A percentile compares a stretch with the other conserved stretches of the same genome.
These are phyloP conservation scores for Filobasidium wieringae DNA, from an alignment of 768 basidiomycete genomes.

Conservation along the genomic window DNA sequence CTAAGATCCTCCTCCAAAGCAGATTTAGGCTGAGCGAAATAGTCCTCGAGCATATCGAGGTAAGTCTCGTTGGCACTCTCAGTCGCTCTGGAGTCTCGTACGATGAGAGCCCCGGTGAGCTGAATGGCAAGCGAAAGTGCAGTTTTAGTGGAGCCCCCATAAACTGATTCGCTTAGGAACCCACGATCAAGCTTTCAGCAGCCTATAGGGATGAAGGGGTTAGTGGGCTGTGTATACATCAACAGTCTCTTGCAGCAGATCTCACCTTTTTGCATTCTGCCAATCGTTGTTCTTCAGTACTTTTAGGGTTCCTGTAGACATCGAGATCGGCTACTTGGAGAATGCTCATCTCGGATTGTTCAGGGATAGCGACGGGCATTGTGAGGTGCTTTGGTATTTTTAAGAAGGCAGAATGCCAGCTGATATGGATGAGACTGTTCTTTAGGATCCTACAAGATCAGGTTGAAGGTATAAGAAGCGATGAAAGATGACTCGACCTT, in stretches of 20 bases:
- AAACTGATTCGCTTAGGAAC: not conserved
- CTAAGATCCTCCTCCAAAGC: constrained; percentile 63
- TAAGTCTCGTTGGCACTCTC: constrained; percentile 71
- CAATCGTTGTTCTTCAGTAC: not conserved
- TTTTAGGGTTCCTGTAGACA: not conserved
- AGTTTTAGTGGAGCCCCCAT: constrained; percentile 41
- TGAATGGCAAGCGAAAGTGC: constrained; percentile 52
- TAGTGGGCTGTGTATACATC: no score
- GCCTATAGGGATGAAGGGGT: no score
- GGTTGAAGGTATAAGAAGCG: no score
- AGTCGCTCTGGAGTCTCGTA: constrained; percentile 72
- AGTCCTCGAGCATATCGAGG: constrained; percentile 83
- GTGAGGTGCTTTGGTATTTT: no score
- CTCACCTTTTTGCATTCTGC: not conserved
- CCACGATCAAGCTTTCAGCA: not conserved
- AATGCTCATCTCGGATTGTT: not conserved
- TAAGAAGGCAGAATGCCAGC: no score
- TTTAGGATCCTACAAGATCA: no score
- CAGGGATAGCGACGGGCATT: not conserved
- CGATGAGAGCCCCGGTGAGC: constrained; percentile 66
- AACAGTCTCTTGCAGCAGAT: no score
- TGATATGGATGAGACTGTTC: no score
- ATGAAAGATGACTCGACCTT: no score
- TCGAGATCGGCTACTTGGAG: not conserved
- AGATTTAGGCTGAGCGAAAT: constrained; percentile 62